Base-by-base conservation (phyloP, 306 rosid species). In the Vigna trinervia region DNA sequence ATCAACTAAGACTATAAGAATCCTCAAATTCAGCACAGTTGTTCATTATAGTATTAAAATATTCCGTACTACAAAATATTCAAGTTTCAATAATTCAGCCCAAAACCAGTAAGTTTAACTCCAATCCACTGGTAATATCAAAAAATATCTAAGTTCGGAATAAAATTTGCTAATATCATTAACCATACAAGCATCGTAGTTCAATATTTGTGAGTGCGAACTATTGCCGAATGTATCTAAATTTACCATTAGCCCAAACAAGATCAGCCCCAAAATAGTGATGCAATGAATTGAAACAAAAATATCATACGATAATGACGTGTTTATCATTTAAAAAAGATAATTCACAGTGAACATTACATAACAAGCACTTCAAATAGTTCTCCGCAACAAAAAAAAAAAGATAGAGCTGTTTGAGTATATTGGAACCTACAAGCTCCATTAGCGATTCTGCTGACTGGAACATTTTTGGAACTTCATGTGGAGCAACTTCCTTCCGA, bases 401-500 rank as follows among this genome's bases (percentile, higher is more conserved):
- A 36, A 45, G 63, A 30, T 30, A 59, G 23, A 63, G 48, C n/a
- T 46, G 59, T 75, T 60, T 60, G 4, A 59, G 73, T 45, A 82
- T 36, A 78, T 32, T 41, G 82, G 78, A 83, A 85, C 86, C 6
- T 87, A 95, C 99, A 56, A 95, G 93, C 75, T 92, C 90, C 87
- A 84, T 60, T 47, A 95, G 91, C 65, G 94, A 92, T 64, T 90
- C 92, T 38, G 94, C 76, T 13, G 90, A 78, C 74, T 90, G 96
- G 75, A 89, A 89, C 97, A 88, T 90, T 79, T 76, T 84, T 22
- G 90, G 88, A 87, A 95, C 83, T 4, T 92, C 96, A 68, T 86
- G 96, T 15, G 99, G 90, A 71, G 92, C 81, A 78, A 92, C 87
- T 89, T 95, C 99, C 89, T 85, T 92, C 77, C 98, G 90, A 71